phyloP scores from a whole-genome alignment of 495 filamentous ascomycete genomes.

The Pyronema domesticum region DNA sequence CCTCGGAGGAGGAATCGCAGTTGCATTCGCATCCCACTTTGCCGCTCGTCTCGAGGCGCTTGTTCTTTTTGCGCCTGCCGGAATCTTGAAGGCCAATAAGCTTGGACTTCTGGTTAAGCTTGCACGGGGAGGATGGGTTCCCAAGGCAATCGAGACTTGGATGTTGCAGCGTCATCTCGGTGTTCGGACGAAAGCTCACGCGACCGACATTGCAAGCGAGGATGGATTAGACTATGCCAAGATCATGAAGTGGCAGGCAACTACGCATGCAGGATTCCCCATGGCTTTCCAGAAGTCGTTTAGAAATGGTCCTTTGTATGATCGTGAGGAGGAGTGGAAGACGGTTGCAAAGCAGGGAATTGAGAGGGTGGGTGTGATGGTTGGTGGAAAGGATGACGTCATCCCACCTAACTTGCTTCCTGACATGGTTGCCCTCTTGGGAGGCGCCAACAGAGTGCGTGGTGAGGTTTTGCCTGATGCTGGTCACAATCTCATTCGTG shows the following conservation, averaged over 20 bases:
- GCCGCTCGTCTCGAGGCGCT: conserved; percentile 41
- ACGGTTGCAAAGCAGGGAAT: conserved; percentile 23
- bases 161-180: conserved; percentile 9
- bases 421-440: conserved; percentile 19
- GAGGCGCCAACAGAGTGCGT: conserved; percentile 12
- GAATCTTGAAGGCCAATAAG: conserved; percentile 23
- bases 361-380: conserved; percentile 29
- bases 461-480: conserved; percentile 5
- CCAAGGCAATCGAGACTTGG: conserved; percentile 8
- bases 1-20: conserved; percentile 62
- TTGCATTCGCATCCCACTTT: conserved; percentile 55
- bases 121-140: conserved; percentile 15
- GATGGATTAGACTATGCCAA: conserved; percentile 17
- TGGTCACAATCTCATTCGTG: conserved; percentile 18
- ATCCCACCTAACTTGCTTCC: conserved; percentile 21
- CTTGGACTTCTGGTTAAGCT: conserved; percentile 9
- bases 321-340: conserved; percentile 35
- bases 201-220: conserved; percentile 14
- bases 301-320: conserved; percentile 36
- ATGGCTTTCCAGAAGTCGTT: conserved; percentile 39
- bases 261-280: conserved; percentile 37
- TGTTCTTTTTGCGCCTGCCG: conserved; percentile 57
- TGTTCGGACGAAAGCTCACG: conserved; percentile 2
- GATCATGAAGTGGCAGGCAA: conserved; percentile 36
- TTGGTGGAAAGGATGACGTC: conserved; percentile 33